phyloP scores from a whole-genome alignment of 805 yeast species.

The Yarrowia phangngaensis region DNA sequence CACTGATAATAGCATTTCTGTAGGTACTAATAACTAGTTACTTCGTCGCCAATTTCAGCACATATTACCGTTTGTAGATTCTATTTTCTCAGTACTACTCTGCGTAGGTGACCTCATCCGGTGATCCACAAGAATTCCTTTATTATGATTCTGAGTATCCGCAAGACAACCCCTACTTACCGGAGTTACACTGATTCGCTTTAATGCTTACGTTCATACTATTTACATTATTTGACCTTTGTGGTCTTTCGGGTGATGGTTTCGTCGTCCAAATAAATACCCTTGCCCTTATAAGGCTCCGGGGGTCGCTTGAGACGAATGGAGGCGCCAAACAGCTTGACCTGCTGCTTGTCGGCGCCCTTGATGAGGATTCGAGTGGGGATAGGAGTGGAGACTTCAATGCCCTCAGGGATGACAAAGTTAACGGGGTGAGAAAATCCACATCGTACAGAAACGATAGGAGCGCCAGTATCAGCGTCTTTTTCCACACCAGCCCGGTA shows the following conservation, averaged over 20 bases:
- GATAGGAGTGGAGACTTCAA: constrained; percentile 70
- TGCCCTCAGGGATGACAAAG: constrained; percentile 69
- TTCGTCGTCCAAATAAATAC: constrained; percentile 88
- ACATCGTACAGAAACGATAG: constrained; percentile 68
- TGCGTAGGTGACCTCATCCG: too few relatives aligned
- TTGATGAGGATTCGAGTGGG: constrained; percentile 83
- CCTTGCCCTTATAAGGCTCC: constrained; percentile 98
- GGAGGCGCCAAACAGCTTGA: constrained; percentile 81
- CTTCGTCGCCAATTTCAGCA: too few relatives aligned
- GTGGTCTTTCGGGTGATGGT: constrained; percentile 85
- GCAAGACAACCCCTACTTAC: too few relatives aligned
- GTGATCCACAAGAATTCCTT: too few relatives aligned
- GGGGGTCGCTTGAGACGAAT: constrained; percentile 88
- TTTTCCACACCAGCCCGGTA: constrained; percentile 80
- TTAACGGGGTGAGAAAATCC: constrained; percentile 84
- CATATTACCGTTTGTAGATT: too few relatives aligned
- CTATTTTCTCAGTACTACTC: too few relatives aligned
- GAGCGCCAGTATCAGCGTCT: constrained; percentile 43
- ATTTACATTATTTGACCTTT: constrained; percentile 68
- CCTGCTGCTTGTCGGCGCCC: constrained; percentile 84
- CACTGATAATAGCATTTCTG: too few relatives aligned
- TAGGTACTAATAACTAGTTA: too few relatives aligned
- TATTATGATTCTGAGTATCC: too few relatives aligned
- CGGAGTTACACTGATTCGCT: too few relatives aligned
- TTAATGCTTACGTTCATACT: background rate